Percentiles rank a stretch among this genome's conserved stretches.
phyloP scores from a whole-genome alignment of 2,329 filamentous ascomycete species.

The Leptodontidium sp. region DNA sequence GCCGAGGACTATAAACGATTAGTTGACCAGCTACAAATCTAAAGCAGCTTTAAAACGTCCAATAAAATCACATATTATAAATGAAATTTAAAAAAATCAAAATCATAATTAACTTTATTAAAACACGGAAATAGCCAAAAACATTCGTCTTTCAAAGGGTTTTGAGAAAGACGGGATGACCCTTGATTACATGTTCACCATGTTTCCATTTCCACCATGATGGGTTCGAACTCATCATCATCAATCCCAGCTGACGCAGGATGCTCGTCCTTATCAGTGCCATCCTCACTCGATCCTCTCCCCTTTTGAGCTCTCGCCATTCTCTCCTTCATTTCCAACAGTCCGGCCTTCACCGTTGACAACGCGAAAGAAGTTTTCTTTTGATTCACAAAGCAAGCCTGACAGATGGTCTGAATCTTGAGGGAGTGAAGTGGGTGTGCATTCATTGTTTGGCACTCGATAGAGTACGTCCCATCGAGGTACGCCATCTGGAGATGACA shows the following conservation, averaged over 20 bases:
- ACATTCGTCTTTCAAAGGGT: neutral
- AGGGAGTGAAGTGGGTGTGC: conserved; percentile 28
- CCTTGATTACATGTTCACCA: neutral
- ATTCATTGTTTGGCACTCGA: conserved; percentile 26
- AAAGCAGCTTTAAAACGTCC: no score
- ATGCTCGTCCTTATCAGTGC: neutral
- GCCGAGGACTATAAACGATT: no score
- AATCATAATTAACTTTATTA: no score
- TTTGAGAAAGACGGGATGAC: neutral
- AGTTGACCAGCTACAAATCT: no score
- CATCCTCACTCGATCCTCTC: neutral
- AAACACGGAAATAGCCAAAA: no score
- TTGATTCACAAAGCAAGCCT: conserved; percentile 18
- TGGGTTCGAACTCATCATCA: neutral
- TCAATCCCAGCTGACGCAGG: conserved; percentile 10
- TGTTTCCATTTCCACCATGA: neutral
- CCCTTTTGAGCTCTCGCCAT: conserved; percentile 11
- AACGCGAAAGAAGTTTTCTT: neutral
- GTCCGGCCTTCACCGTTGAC: neutral
- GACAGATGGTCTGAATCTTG: conserved; percentile 18
- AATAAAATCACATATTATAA: no score
- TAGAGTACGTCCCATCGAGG: conserved; percentile 4
- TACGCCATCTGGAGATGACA: conserved; percentile 26
- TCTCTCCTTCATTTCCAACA: conserved; percentile 21
- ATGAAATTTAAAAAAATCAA: no score